Base-by-base conservation (phyloP, 2,329 filamentous ascomycete genomes). In the Paraconiothyrium brasiliense region DNA sequence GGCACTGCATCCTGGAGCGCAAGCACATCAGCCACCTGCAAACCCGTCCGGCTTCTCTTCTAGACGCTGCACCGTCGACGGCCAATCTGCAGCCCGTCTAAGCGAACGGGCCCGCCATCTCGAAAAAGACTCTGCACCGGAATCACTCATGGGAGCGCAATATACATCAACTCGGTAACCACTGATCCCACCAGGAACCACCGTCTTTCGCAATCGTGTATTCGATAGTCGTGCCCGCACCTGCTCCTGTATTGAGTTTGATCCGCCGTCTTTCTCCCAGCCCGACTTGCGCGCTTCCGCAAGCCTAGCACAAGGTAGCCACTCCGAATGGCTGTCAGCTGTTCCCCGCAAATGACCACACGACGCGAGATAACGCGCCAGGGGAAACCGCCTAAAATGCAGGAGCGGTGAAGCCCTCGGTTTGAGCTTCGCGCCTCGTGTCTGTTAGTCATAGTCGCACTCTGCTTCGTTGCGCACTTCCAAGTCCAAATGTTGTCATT, bases 81-180 rank as follows among this genome's bases (percentile, higher is more conserved):
- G 10, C 10, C 54, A 47, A 47, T 24, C 10, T 54, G 54, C 54
- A 47, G 30, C 30, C 2, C 20, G 39, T 37, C 43, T 48, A 30
- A 47, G 37, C 32, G 43, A 56, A 5, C 43, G 54, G 54, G 43
- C 13, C 54, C 54, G 54, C 11, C 32, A 37, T 27, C 54, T 30
- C 46, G 22, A 56, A 56, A 30, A 35, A 44, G 54, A 37, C 30
- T 55, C 39, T 52, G 52, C 52, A 35, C 52, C 52, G 52, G 37
- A 11, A 30, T 14, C 27, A 20, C n/a, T 56, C 46, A 39, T n/a
- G 46, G 41, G 30, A 27, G 32, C 20, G 54, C 54, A 56, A 37
- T 56, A 56, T 48, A 7, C 20, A n/a, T 1, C 34, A 7, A 3
- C 30, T 13, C 41, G n/a, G 35, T 16, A n/a, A 13, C 32, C 13